A percentile compares a stretch with the other conserved stretches of the same genome.
Evolutionary conservation across 768 basidiomycete species (phyloP).

Genomic region (Tubosaeta sp.): DNA sequence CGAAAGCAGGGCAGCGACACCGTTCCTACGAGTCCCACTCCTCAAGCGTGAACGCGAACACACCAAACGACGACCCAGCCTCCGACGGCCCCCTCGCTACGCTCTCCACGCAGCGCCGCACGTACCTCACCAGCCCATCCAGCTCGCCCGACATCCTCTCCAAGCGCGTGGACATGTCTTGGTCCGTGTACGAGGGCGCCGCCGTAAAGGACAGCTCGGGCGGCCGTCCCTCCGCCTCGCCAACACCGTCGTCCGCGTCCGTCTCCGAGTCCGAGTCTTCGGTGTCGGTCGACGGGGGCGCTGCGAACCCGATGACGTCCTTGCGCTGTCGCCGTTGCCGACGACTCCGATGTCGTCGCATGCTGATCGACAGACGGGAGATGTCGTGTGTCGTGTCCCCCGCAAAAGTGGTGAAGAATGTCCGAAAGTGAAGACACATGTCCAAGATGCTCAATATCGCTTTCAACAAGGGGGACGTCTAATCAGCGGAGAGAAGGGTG

Average conservation of each 20-base stretch:
- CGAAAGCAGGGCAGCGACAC: too few relatives aligned
- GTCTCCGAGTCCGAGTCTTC: slow-evolving; percentile 38
- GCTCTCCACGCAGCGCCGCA: slow-evolving; percentile 65
- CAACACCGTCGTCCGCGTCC: slow-evolving; percentile 10
- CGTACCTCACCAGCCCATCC: slow-evolving; percentile 65
- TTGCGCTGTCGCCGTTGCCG: slow-evolving; percentile 50
- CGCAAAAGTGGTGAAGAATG: slow-evolving; percentile 55
- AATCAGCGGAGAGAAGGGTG: background rate
- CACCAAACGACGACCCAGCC: slow-evolving; percentile 59
- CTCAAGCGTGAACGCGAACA: slow-evolving; percentile 71
- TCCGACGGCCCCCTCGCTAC: slow-evolving; percentile 60
- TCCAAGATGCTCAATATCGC: slow-evolving; percentile 69
- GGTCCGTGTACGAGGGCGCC: slow-evolving; percentile 39
- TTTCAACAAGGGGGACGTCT: slow-evolving; percentile 64
- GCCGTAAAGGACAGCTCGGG: slow-evolving; percentile 39
- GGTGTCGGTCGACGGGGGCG: slow-evolving; percentile 25
- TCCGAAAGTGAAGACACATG: slow-evolving; percentile 67
- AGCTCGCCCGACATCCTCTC: slow-evolving; percentile 67
- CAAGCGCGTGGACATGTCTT: slow-evolving; percentile 45
- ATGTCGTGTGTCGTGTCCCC: slow-evolving; percentile 60
- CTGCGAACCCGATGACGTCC: slow-evolving; percentile 61
- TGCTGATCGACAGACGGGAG: slow-evolving; percentile 44
- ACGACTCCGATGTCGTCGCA: slow-evolving; percentile 59
- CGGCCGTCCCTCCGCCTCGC: slow-evolving; percentile 17
- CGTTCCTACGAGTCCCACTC: slow-evolving; percentile 58